Evolutionary conservation across 495 filamentous ascomycete species (phyloP), one percentile per base, ranked within the genome.

Genomic region (Chaetomium fimeti): DNA sequence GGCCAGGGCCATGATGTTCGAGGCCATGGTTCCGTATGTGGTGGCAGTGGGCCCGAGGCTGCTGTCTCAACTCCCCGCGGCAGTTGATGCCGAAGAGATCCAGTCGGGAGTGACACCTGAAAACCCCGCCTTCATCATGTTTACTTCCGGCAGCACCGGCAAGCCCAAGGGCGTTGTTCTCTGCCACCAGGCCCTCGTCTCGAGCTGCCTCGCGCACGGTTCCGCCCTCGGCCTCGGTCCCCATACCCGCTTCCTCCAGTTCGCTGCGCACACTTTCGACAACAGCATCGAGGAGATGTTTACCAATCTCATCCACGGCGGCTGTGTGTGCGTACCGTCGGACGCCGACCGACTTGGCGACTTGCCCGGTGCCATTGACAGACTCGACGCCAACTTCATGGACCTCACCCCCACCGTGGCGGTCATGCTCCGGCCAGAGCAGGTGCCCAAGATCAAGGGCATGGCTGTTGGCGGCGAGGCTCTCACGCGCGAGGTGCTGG

Each of bases 231-330:
- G 74, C 67, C 25, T 65, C 24, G 62, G 67, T 29, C 57, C 57
- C 5, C 24, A 48, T 12, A 59, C 40, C 1, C 52, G 40, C 22
- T 24, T 57, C 18, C 59, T 89, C 8, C 85, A 89, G 66, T 89
- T 85, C 52, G 82, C 85, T 6, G 79, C 82, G 20, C 84, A 83
- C 65, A 84, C 81, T 0, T 89, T 86, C 40, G 85, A 88, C 57
- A 78, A 79, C 13, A 82, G 80, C 54, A 68, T 86, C 12, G 57
- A 78, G 1, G 85, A 88, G 28, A 83, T 85, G 5, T 78, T 86
- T 28, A 79, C 81, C 8, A 81, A 81, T 0, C 69, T 89, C 0
- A 82, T 83, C 8, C 28, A 52, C n/a, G 76, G 76, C 25, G 75
- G 69, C 38, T 70, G 64, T 16, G 57, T 79, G 8, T 78, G 75